phyloP scores from a whole-genome alignment of 345 rosid species.

The Alliaria petiolata region DNA sequence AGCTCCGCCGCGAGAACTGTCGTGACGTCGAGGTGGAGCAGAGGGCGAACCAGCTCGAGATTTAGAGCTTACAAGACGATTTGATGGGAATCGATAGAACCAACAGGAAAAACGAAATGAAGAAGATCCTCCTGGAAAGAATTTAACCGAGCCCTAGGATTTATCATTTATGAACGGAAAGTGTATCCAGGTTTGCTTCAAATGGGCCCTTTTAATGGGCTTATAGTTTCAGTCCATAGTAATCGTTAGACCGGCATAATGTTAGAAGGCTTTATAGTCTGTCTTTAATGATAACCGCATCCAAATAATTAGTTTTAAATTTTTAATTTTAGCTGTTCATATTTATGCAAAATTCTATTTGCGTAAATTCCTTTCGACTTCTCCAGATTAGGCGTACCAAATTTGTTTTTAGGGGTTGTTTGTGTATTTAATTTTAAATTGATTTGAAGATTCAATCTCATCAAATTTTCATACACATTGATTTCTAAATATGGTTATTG shows the following conservation, averaged over 20 bases:
- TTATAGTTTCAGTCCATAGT: background rate
- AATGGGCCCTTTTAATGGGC: conserved; percentile 20
- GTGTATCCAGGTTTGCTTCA: background rate
- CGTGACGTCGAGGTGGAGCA: background rate
- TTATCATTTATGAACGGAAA: background rate
- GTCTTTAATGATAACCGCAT: too few relatives aligned
- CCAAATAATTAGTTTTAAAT: too few relatives aligned
- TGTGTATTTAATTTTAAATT: too few relatives aligned
- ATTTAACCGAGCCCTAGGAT: conserved; percentile 9
- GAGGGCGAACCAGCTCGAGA: conserved; percentile 1
- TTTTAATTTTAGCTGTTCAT: too few relatives aligned
- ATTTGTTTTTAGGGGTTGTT: too few relatives aligned
- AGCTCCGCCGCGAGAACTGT: background rate
- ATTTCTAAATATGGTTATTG: too few relatives aligned
- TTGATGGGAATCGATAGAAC: background rate
- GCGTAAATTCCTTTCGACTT: too few relatives aligned
- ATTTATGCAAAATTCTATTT: too few relatives aligned
- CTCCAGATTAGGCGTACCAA: too few relatives aligned
- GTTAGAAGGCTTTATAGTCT: background rate
- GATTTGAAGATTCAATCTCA: too few relatives aligned
- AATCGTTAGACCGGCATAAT: background rate
- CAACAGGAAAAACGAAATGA: background rate
- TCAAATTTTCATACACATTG: too few relatives aligned
- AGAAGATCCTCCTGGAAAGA: background rate
- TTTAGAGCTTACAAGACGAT: conserved; percentile 1